phyloP scores from a whole-genome alignment of 495 filamentous ascomycete species.

The Aspergillus nidulans region DNA sequence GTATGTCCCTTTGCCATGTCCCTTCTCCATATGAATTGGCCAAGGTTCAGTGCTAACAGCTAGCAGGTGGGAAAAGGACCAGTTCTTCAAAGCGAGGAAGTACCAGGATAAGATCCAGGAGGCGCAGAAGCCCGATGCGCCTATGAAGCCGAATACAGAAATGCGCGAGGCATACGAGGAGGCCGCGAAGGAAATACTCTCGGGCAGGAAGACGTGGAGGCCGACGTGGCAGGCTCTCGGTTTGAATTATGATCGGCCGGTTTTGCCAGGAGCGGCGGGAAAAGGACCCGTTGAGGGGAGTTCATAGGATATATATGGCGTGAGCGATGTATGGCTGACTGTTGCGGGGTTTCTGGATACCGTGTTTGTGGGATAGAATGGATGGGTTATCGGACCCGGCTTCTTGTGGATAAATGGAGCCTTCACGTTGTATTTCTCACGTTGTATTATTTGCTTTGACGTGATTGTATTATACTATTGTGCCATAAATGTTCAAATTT shows the following conservation, averaged over 20 bases:
- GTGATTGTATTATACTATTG: slow-evolving; percentile 17
- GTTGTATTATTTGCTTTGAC: slow-evolving; percentile 9
- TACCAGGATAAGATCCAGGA: slow-evolving; percentile 27
- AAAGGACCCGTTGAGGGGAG: background rate
- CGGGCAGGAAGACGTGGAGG: slow-evolving; percentile 34
- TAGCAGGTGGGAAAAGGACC: slow-evolving; percentile 49
- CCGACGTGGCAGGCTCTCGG: slow-evolving; percentile 47
- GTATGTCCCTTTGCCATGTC: slow-evolving; percentile 39
- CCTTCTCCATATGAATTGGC: background rate
- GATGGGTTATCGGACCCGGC: background rate
- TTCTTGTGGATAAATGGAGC: background rate
- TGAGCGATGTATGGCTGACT: background rate
- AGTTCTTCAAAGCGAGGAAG: slow-evolving; percentile 33
- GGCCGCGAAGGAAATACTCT: slow-evolving; percentile 57
- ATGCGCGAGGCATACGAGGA: slow-evolving; percentile 33
- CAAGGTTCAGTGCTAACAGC: slow-evolving; percentile 10
- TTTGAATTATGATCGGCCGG: slow-evolving; percentile 26
- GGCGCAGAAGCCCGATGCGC: slow-evolving; percentile 21
- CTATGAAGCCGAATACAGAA: slow-evolving; percentile 27
- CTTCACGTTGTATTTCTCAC: background rate
- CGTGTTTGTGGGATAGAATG: background rate
- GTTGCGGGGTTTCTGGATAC: background rate
- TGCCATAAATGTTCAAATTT: slow-evolving; percentile 10
- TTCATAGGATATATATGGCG: background rate
- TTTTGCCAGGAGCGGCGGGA: slow-evolving; percentile 9